Percentiles rank a stretch among this genome's conserved stretches.
phyloP scores from a whole-genome alignment of 176 grass and related monocot species.

The Raddia distichophylla region DNA sequence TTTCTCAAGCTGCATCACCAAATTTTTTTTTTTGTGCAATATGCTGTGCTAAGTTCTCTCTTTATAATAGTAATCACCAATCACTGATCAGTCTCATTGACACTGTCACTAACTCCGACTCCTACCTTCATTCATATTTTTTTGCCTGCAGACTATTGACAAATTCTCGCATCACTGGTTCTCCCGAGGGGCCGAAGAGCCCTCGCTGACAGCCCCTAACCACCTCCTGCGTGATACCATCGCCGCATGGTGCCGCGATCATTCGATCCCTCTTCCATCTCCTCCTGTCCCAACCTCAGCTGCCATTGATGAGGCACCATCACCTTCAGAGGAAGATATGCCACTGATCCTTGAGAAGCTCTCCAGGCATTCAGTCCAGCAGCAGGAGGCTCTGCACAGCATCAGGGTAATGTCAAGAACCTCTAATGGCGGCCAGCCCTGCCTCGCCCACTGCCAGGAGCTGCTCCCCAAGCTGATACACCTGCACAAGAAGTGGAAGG shows the following conservation, averaged over 20 bases:
- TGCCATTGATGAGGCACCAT: not conserved
- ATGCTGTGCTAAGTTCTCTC: not conserved
- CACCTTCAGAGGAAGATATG: constrained; percentile 26
- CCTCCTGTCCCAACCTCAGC: not conserved
- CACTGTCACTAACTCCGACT: not conserved
- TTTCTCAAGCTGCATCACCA: not conserved
- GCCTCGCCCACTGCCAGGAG: constrained; percentile 13
- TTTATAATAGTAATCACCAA: not conserved
- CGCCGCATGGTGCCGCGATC: constrained; percentile 3
- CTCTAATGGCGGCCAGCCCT: constrained; percentile 21
- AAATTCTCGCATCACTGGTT: constrained; percentile 10
- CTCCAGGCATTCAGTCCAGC: not conserved
- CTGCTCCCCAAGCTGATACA: constrained; percentile 19
- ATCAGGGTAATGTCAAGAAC: not conserved
- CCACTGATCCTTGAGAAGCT: constrained; percentile 21
- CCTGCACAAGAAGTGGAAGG: constrained; percentile 17
- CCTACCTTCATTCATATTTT: not conserved
- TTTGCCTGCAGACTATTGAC: constrained; percentile 2
- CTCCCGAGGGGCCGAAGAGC: not conserved
- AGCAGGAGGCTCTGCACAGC: constrained; percentile 3
- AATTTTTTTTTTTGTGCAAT: not conserved
- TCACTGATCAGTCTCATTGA: not conserved
- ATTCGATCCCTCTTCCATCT: constrained; percentile 3
- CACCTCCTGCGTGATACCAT: constrained; percentile 18
- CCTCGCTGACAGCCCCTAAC: not conserved